Evolutionary conservation across 768 basidiomycete genomes (phyloP), one percentile per base, ranked within the genome.

Genomic region (Suillus paluster): DNA sequence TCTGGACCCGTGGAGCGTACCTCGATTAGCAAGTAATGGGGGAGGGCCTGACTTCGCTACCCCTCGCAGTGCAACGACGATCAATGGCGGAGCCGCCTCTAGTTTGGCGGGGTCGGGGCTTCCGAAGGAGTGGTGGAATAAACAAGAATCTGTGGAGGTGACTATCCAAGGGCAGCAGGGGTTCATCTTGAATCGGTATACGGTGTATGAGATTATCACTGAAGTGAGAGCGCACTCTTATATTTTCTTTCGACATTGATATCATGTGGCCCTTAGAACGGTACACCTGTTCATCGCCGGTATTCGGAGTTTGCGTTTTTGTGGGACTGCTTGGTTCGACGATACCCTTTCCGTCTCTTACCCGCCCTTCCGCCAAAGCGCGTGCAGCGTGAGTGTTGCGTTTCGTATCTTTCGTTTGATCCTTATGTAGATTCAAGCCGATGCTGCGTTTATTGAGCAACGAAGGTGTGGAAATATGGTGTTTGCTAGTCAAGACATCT

Each of bases 251-350:
- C 17, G 50, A 68, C 57, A 36, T 27, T 46, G 2, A 58, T 44
- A 58, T 39, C 42, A 63, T 66, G 19, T 69, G 34, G 57, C 53
- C 66, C 54, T 23, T 68, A 94, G 83, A 82, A 87, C 55, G 86
- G 85, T 5, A 78, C 83, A 14, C 79, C 92, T 15, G 92, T 98
- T 23, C 81, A 87, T 33, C 81, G 97, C 58, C 85, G 97, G 61
- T 99, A 98, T 74, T 94, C 92, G 8, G 97, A 99, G 73, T 99
- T 99, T 73, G 84, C 84, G 11, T 95, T 91, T 75, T 79, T 99
- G 30, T 91, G 93, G 86, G 95, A 98, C 65, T 90, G 88, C 64
- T 80, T 99, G 48, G 74, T 86, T 57, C 86, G 89, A 66, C 85
- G 95, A 58, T 98, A 98, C 78, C 96, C 97, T 1, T 99, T 98